Evolutionary conservation across 169 alveolate species (phyloP).

Genomic region (Plasmodium inui): DNA sequence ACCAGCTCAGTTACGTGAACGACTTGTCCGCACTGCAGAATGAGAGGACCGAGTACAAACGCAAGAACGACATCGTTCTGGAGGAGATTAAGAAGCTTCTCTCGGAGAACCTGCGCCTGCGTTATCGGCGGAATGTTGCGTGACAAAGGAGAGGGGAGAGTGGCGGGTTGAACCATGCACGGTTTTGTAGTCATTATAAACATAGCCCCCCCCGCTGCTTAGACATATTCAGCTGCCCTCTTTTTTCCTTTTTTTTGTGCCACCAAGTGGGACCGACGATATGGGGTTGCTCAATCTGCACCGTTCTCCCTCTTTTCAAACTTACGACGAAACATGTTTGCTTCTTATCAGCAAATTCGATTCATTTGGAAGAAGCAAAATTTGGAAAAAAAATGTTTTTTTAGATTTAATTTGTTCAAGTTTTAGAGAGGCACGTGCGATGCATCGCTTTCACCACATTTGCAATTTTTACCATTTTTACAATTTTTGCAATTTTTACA

Average conservation of each 20-base stretch:
- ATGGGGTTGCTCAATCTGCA: background rate
- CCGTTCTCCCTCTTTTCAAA: background rate
- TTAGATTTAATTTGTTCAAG: background rate
- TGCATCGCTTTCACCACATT: background rate
- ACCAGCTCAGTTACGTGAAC: constrained; percentile 31
- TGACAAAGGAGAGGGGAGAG: background rate
- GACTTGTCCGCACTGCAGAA: constrained; percentile 46
- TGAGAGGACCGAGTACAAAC: constrained; percentile 31
- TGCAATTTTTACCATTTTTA: background rate
- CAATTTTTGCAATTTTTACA: background rate
- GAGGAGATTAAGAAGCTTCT: constrained; percentile 27
- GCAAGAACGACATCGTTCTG: constrained; percentile 15
- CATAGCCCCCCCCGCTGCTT: background rate
- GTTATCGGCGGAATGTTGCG: constrained; percentile 8
- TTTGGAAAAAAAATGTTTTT: background rate
- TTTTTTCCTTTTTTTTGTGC: background rate
- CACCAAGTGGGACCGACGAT: background rate
- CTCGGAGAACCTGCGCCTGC: constrained; percentile 39
- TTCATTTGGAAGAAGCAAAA: background rate
- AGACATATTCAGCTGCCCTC: background rate
- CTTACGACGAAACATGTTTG: background rate
- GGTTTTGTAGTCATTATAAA: background rate
- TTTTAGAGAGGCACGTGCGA: background rate
- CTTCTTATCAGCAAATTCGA: background rate
- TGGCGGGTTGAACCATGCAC: background rate